Conservation (phyloP, 768 basidiomycete genomes). For the Clitopilus passeckerianus region DNA sequence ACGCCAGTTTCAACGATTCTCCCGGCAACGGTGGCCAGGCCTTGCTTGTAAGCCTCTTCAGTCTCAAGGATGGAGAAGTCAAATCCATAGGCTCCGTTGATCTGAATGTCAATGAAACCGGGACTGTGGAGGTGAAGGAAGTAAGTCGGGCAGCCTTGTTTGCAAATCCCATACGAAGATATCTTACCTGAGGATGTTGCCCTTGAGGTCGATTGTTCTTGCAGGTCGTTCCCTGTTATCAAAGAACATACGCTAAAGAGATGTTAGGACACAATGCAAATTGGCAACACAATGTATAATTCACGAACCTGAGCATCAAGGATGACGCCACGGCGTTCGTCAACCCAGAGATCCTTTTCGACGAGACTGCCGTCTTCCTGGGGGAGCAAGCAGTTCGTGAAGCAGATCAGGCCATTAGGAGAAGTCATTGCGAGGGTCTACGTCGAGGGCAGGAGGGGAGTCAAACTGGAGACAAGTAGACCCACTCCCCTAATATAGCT, state of each 20-base stretch:
- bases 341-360: constrained; percentile 78
- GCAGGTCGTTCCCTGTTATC: constrained; percentile 54
- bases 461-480: not conserved
- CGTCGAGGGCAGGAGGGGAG: not conserved
- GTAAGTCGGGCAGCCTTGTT: not conserved
- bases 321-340: constrained; percentile 67
- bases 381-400: constrained; percentile 82
- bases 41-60: constrained; percentile 61
- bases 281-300: not conserved
- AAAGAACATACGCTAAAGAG: constrained; percentile 61
- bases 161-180: not conserved
- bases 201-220: constrained; percentile 61
- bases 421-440: constrained; percentile 29
- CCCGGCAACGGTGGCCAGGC: constrained; percentile 66
- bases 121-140: constrained; percentile 42
- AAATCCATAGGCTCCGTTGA: constrained; percentile 87
- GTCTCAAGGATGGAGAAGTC: constrained; percentile 83
- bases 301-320: constrained; percentile 63
- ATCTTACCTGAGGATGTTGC: constrained; percentile 67
- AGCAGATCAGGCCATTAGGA: constrained; percentile 70
- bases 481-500: not conserved
- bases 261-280: constrained; percentile 6
- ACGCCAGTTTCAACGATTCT: constrained; percentile 84
- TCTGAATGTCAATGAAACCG: constrained; percentile 82
- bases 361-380: constrained; percentile 75